Base-by-base conservation (phyloP, 371 early-diverging fungal genomes). In the Mucor circinelloides region DNA sequence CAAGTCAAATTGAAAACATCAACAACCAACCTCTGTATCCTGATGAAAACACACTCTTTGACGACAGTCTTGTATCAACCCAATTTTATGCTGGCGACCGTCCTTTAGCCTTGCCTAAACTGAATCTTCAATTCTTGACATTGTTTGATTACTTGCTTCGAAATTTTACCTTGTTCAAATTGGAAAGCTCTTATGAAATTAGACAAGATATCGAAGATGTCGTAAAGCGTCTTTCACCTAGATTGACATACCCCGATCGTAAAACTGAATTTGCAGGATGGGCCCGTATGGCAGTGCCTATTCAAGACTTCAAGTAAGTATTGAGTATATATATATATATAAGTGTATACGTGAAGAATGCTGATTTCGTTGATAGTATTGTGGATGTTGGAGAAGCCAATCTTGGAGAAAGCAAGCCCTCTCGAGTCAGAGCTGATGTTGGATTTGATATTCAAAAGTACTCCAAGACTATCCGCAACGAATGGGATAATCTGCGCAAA, bases 81-180 rank as follows among this genome's bases (percentile, higher is more conserved):
- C 87, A 90, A 67, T 77, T 77, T 50, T 94, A 92, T 71, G 70
- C 84, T 8, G 89, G 92, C 30, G 90, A 86, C 38, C 80, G 87
- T 17, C 90, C 91, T 23, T 73, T 95, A 13, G 87, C 95, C 0
- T 77, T 95, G 9, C 98, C 99, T 3, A 95, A 96, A 67, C 84
- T 99, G 44, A 93, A 92, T 61, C 81, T 98, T 28, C 99, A 99
- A 76, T 99, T 92, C 74, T 80, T 99, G 73, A 93, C 97, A 0
- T 69, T 96, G 17, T 90, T 90, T 67, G 99, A 99, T 71, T 97
- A 97, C 74, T 77, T 98, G 32, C 76, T 89, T 27, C 88, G 99
- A 44, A 92, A 94, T 67, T 92, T 93, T 59, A 86, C 86, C n/a
- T 83, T 99, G 23, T 91, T 90, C 80, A 88, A 88, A 13, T 69